Evolutionary conservation across 345 rosid species (phyloP).

Genomic region (Anacardium occidentale): DNA sequence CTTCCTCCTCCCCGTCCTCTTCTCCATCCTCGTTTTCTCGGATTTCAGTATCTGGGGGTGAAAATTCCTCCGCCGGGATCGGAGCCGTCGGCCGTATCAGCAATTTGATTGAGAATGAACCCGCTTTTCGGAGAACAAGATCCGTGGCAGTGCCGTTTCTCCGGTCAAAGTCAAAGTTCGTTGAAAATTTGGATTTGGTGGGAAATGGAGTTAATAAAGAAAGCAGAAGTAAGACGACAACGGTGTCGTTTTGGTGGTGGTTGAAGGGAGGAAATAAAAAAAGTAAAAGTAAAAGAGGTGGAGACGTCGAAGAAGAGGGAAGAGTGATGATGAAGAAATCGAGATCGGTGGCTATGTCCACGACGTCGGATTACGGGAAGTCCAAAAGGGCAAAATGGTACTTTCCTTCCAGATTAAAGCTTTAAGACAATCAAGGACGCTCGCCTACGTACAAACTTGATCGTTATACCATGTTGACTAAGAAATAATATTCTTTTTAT

Average conservation of each 20-base stretch:
- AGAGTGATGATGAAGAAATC: slow-evolving; percentile 73
- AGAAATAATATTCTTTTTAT: background rate
- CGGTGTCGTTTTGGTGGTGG: slow-evolving; percentile 58
- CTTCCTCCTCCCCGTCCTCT: slow-evolving; percentile 25
- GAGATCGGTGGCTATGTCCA: slow-evolving; percentile 66
- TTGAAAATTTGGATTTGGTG: slow-evolving; percentile 16
- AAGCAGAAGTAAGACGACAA: slow-evolving; percentile 10
- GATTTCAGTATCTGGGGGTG: slow-evolving; percentile 29
- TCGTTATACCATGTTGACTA: background rate
- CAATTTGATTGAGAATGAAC: slow-evolving; percentile 62
- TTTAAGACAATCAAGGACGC: slow-evolving; percentile 59
- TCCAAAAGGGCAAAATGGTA: slow-evolving; percentile 62
- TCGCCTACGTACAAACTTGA: slow-evolving; percentile 83
- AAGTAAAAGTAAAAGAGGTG: slow-evolving; percentile 31
- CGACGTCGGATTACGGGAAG: slow-evolving; percentile 33
- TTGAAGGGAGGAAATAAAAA: slow-evolving; percentile 25
- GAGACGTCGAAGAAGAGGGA: slow-evolving; percentile 34
- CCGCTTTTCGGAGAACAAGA: slow-evolving; percentile 73
- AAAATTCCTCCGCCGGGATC: slow-evolving; percentile 17
- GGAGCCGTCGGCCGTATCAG: slow-evolving; percentile 58
- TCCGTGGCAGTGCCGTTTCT: slow-evolving; percentile 72
- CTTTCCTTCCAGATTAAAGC: slow-evolving; percentile 82
- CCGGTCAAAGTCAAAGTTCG: slow-evolving; percentile 38
- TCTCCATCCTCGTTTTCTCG: slow-evolving; percentile 53
- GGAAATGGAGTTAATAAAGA: slow-evolving; percentile 2